Evolutionary conservation across 2,329 filamentous ascomycete genomes (phyloP), one percentile per base, ranked within the genome.

Genomic region (Epichloe elymi): DNA sequence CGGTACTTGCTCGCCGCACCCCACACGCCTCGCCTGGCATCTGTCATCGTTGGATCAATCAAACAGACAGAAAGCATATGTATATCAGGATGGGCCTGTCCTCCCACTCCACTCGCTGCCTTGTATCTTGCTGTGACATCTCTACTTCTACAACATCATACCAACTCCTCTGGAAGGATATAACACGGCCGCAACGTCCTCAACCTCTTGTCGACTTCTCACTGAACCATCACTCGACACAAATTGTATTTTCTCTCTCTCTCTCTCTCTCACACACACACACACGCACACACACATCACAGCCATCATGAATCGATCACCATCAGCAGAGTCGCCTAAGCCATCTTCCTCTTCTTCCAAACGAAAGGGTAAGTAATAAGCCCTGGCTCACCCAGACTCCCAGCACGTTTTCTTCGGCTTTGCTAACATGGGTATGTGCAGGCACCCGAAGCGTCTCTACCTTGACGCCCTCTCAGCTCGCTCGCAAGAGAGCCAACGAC

Each of bases 401-500:
- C 23, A 43, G 6, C 10, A 4, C 15, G 5, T 8, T 17, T 12
- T 30, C 3, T 6, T 14, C 41, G 12, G 4, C 3, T 33, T 23
- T 23, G 46, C 46, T 48, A 40, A 48, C 33, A 20, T 46, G 11
- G 6, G 4, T 8, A 11, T n/a, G n/a, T 12, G 19, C 35, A 75
- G 78, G 77, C 46, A 78, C 85, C 53, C 80, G 88, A 58, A 89
- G 86, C 56, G 89, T 95, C 51, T 88, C 88, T 56, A 91, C 86
- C 61, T 75, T 95, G 63, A 94, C 88, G 11, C 86, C 88, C 5
- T 86, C 90, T 55, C 90, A 95, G 68, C 78, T 95, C 53, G 87
- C 85, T 33, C 86, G 89, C 67, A 96, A 95, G 73, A 78, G 90
- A 56, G 87, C 88, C 61, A 95, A 95, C 70, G 89, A 95, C 65